A percentile compares a stretch with the other conserved stretches of the same genome.
Evolutionary conservation across 2,329 filamentous ascomycete genomes (phyloP).

Genomic region (Shiraia sp.): DNA sequence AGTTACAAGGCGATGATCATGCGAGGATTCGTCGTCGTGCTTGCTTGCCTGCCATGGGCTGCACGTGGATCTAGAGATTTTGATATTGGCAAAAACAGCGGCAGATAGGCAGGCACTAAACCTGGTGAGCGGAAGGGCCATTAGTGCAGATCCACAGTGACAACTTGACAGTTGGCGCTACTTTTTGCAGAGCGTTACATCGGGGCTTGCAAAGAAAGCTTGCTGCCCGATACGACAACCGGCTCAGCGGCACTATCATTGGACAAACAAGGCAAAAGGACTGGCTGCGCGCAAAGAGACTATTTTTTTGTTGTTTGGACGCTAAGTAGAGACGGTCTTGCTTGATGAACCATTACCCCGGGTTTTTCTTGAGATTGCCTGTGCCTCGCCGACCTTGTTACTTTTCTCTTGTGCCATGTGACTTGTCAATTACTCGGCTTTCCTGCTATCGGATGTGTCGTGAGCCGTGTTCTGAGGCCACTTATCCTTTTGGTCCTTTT

Average conservation of each 20-base stretch:
- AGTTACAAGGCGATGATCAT: not conserved
- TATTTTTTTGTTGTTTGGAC: slow-evolving; percentile 2
- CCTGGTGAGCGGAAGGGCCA: slow-evolving; percentile 15
- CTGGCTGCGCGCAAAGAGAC: slow-evolving; percentile 10
- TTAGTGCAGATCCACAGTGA: slow-evolving; percentile 4
- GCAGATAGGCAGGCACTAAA: slow-evolving; percentile 9
- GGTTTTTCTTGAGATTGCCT: slow-evolving; percentile 10
- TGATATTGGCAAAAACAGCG: slow-evolving; percentile 7
- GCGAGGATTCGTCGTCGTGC: too few relatives aligned
- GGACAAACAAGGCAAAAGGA: slow-evolving; percentile 17
- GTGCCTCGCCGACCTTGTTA: slow-evolving; percentile 20
- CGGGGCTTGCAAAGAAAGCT: slow-evolving; percentile 5
- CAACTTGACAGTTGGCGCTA: slow-evolving; percentile 18
- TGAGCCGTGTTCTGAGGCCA: not conserved
- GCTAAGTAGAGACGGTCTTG: slow-evolving; percentile 6
- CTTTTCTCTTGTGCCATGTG: not conserved
- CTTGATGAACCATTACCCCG: slow-evolving; percentile 16
- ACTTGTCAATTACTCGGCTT: not conserved
- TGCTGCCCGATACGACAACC: slow-evolving; percentile 8
- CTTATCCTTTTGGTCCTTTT: not conserved
- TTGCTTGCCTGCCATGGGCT: slow-evolving; percentile 7
- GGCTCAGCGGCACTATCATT: slow-evolving; percentile 12
- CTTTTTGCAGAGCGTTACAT: slow-evolving; percentile 23
- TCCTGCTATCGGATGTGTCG: not conserved
- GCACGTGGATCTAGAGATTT: slow-evolving; percentile 11